Evolutionary conservation across 2,329 filamentous ascomycete species (phyloP).

Genomic region (Fusarium equiseti): DNA sequence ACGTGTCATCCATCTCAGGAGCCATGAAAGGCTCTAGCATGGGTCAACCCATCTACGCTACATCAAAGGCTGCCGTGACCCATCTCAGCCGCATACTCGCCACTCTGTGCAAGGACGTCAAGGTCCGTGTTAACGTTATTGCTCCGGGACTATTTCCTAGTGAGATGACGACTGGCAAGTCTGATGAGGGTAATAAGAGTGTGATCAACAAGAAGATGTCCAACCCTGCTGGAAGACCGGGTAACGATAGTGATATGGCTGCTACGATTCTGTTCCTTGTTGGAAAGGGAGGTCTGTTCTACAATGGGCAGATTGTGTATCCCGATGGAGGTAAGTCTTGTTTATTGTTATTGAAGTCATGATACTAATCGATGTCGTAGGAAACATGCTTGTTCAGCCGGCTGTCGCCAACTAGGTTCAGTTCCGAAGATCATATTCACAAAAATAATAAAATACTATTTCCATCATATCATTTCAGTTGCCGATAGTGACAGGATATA

Average conservation of each 20-base stretch:
- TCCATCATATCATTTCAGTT: fast-evolving
- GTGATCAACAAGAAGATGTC: slow-evolving; percentile 1
- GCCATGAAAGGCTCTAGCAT: slow-evolving; percentile 7
- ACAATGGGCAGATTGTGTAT: slow-evolving; percentile 15
- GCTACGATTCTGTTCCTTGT: slow-evolving; percentile 8
- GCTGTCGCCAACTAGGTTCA: background rate
- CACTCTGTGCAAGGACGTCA: slow-evolving; percentile 15
- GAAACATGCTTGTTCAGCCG: background rate
- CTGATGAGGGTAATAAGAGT: slow-evolving; percentile 6
- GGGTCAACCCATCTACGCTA: slow-evolving; percentile 2
- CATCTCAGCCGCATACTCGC: slow-evolving; percentile 22
- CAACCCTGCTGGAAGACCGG: slow-evolving; percentile 5
- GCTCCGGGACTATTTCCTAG: slow-evolving; percentile 2
- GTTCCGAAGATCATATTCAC: too few relatives aligned
- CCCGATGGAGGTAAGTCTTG: slow-evolving; percentile 1
- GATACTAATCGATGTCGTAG: background rate
- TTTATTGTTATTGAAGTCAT: fast-evolving
- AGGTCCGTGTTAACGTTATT: slow-evolving; percentile 14
- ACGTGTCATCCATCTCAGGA: background rate
- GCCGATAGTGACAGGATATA: background rate
- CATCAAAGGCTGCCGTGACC: slow-evolving; percentile 8
- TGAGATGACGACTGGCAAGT: slow-evolving; percentile 13
- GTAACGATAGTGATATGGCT: slow-evolving; percentile 12
- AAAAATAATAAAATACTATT: background rate
- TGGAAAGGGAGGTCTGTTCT: slow-evolving; percentile 16